These are phyloP conservation scores for Linnemannia hyalina DNA, from an alignment of 192 early-diverging fungal species.

Conservation along the genomic window DNA sequence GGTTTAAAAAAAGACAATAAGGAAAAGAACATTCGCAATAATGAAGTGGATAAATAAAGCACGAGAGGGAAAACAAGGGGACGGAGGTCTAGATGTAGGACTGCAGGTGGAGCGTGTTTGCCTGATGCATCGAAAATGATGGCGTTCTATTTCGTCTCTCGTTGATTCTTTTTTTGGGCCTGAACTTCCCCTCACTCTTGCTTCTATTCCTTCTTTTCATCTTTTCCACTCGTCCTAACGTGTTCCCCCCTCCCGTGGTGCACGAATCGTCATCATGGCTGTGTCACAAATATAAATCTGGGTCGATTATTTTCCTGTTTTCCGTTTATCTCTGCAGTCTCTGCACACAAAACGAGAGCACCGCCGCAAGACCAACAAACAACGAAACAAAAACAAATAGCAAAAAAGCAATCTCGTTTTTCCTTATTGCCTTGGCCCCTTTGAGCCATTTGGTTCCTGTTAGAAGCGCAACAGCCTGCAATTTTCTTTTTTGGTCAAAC, in stretches of 20 bases:
- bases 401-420: background rate
- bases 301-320: conserved; percentile 6
- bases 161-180: no score
- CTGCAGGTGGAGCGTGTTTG: no score
- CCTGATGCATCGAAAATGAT: no score
- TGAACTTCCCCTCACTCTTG: no score
- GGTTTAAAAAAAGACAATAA: background rate
- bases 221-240: no score
- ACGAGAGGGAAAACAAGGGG: no score
- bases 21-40: no score
- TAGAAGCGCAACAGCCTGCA: background rate
- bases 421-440: background rate
- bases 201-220: no score
- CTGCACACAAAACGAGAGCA: background rate
- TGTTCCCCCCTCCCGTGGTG: background rate
- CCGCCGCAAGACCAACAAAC: background rate
- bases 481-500: background rate
- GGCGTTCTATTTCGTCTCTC: no score
- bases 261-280: conserved; percentile 1
- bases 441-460: background rate
- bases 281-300: conserved; percentile 5
- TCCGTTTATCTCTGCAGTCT: background rate
- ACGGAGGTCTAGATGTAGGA: no score
- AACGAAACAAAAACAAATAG: background rate
- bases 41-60: no score